Evolutionary conservation across 768 basidiomycete species (phyloP), one percentile per base, ranked within the genome.

Genomic region (Leccinum incarnatum): DNA sequence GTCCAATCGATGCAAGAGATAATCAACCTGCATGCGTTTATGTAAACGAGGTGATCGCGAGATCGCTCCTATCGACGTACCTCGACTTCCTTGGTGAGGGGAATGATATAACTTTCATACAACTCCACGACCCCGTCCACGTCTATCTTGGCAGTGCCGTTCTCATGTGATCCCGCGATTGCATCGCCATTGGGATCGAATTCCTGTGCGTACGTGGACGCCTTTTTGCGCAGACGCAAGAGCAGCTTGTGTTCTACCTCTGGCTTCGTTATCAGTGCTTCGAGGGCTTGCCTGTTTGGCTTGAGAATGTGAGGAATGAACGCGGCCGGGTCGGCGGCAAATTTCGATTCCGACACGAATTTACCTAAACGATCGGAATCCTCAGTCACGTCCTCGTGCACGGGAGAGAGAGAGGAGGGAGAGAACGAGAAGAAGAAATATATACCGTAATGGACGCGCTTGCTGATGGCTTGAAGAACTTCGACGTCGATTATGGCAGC

Each of bases 331-430:
- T 91, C 79, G 30, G 85, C 82, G n/a, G 81, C 71, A 78, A 99
- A 99, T 72, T 99, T 99, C 27, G 92, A 91, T 75, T 99, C 97
- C 5, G 95, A 94, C 5, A 99, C 97, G 72, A 99, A 99, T 81
- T 98, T 98, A 57, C 97, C 96, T 99, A 69, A 9, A 62, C 9
- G 29, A 12, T n/a, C 10, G 8, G 14, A 36, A 30, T 3, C 21
- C 29, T 59, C 53, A 65, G 62, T 21, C 47, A 19, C 53, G 29
- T 47, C 21, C 17, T 36, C 51, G 51, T n/a, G 52, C 25, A 14
- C 15, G 30, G 4, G 23, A 21, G 7, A 25, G n/a, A 7, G 25
- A 57, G 49, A 42, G 40, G 36, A 8, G 15, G 9, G 11, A 36
- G 51, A 82, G 34, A 42, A 42, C 40, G 40, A 42, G n/a, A 42